Evolutionary conservation across 2,329 filamentous ascomycete species (phyloP), one percentile per base, ranked within the genome.

Genomic region (Nothopassalora personata): DNA sequence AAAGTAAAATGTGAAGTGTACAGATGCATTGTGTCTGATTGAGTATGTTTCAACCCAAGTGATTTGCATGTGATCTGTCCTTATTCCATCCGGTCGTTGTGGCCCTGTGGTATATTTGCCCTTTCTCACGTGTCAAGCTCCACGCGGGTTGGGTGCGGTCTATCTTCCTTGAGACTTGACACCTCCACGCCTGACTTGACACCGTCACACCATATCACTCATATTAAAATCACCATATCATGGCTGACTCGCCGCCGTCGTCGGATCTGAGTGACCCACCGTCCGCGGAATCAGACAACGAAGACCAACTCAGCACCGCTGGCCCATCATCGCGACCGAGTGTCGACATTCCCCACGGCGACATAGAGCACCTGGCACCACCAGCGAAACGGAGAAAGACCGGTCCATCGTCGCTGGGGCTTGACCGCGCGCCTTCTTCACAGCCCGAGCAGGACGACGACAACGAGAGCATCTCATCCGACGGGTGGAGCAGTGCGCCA

Each of bases 401-500:
- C 60, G 61, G 66, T 62, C 62, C 65, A 31, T 61, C 62, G 18
- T 48, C 65, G 6, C 60, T 66, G 39, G 53, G 61, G 7, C 61
- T 67, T 53, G 67, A 72, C 45, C 65, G 61, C 34, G 67, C 67
- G 15, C 61, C 62, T 10, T 66, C 68, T 79, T 83, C 71, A 27
- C 67, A 66, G 27, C 65, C 64, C 4, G 59, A 68, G 27, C 65
- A 69, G 19, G 74, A 82, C 66, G 76, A 85, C 54, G 89, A 91
- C 56, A 87, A 60, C 58, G 62, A 71, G 61, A 68, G 65, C 46
- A 57, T 97, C 60, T 96, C 91, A 7, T 91, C 90, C 55, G 94
- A 99, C 75, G 95, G 90, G 53, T 92, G 90, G 34, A 91, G 91
- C 73, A 91, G 72, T 81, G 87, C 75, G 75, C 89, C 77, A 71